Evolutionary conservation across 306 rosid species (phyloP), one percentile per base, ranked within the genome.

Genomic region (Prunus armeniaca): DNA sequence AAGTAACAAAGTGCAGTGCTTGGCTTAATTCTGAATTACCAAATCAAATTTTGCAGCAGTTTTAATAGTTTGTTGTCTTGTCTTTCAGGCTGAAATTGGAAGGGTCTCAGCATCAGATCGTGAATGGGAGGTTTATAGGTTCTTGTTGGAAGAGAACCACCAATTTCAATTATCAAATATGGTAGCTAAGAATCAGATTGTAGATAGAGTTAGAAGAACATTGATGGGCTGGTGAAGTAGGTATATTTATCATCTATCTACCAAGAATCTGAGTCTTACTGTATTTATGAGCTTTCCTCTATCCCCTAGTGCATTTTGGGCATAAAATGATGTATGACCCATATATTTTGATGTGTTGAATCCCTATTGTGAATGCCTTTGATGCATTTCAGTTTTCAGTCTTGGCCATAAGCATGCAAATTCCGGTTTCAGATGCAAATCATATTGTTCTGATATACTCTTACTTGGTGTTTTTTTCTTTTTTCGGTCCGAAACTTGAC

Each of bases 61-160:
- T 32, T 14, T 56, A 43, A 73, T 13, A 27, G 3, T 45, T 71
- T 56, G 8, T 49, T 11, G 51, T 51, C 71, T 54, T 51, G 68
- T 74, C 61, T 76, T 61, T 58, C 82, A 92, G 96, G 97, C 97
- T 79, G 97, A 88, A 78, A 91, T 90, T 49, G 93, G 96, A 74
- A 83, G 97, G 85, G 82, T 82, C 79, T 82, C 85, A 34, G 85
- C 90, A 50, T 79, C 87, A 32, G 93, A 82, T 73, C 96, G 86
- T n/a, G 89, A 90, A 86, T 92, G 96, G 97, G 97, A 92, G 75
- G 89, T 92, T 50, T 92, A 90, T 87, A 88, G 87, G 54, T 90
- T 90, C 83, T 89, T 90, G 52, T 79, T 92, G 87, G 97, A 90
- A 70, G 97, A 92, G 87, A 87, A 83, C 63, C 63, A 86, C 67